phyloP scores from a whole-genome alignment of 139 green algal species.

The Tetradesmus lagerheimii region DNA sequence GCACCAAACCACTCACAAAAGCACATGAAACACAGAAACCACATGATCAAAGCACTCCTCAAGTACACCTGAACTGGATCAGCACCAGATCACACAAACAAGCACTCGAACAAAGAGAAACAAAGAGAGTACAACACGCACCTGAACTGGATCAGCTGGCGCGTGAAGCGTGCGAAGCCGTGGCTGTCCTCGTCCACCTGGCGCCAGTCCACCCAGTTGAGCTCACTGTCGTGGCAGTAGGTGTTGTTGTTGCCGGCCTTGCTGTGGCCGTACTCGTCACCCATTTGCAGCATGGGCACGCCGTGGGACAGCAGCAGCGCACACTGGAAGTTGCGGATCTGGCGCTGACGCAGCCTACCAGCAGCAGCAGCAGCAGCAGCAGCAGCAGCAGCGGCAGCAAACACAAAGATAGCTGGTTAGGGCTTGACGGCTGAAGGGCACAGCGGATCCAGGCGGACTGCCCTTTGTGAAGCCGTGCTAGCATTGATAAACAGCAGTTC shows the following conservation, averaged over 20 bases:
- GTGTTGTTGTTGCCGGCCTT: conserved; percentile 99
- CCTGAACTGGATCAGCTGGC: conserved; percentile 74
- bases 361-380: conserved; percentile 17
- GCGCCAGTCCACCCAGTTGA: conserved; percentile 95
- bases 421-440: too few species aligned
- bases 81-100: too few species aligned
- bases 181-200: conserved; percentile 63
- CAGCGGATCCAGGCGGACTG: too few species aligned
- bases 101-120: too few species aligned
- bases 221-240: conserved; percentile 95
- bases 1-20: too few species aligned
- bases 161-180: conserved; percentile 85
- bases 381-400: not conserved
- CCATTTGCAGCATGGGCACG: conserved; percentile 97
- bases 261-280: conserved; percentile 97
- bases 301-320: conserved; percentile 93
- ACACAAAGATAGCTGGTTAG: too few species aligned
- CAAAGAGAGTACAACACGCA: too few species aligned
- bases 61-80: too few species aligned
- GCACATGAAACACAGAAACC: too few species aligned
- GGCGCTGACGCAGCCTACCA: conserved; percentile 69
- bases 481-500: too few species aligned
- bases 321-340: conserved; percentile 92
- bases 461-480: too few species aligned
- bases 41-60: too few species aligned